Evolutionary conservation across 1,139 yeast genomes (phyloP).

Genomic region (Ogataea hybrid): DNA sequence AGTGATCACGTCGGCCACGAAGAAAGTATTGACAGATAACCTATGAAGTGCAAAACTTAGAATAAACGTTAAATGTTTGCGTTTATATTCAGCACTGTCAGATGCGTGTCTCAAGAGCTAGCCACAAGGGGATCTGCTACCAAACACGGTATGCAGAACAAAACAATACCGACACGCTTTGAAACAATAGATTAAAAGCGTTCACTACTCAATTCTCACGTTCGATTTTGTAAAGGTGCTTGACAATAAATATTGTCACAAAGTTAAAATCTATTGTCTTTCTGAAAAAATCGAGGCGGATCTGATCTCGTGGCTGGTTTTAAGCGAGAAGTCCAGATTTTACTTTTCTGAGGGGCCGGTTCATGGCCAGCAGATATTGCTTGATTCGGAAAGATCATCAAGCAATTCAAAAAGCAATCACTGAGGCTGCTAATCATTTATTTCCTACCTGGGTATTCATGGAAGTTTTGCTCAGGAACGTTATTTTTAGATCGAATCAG

Average conservation of each 20-base stretch:
- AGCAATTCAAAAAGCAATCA: too few species aligned
- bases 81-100: constrained; percentile 5
- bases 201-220: background rate
- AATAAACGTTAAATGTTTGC: constrained; percentile 1
- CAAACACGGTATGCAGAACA: constrained; percentile 5
- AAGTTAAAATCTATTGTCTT: background rate
- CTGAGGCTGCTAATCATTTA: too few species aligned
- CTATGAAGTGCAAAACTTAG: background rate
- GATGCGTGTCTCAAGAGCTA: constrained; percentile 6
- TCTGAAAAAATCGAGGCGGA: background rate
- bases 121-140: constrained; percentile 1
- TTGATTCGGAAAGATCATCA: too few species aligned
- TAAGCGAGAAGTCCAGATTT: background rate
- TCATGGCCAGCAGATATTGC: too few species aligned
- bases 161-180: constrained; percentile 1
- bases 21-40: background rate
- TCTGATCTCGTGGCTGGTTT: constrained; percentile 1
- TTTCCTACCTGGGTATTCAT: too few species aligned
- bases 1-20: background rate
- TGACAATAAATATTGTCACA: background rate
- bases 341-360: background rate
- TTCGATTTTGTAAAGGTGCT: background rate
- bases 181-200: background rate
- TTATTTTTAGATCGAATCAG: too few species aligned
- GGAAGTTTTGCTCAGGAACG: too few species aligned